A percentile compares a stretch with the other conserved stretches of the same genome.
Conservation (phyloP, 1,284 basidiomycete species). For the Papiliotrema terrestris region DNA sequence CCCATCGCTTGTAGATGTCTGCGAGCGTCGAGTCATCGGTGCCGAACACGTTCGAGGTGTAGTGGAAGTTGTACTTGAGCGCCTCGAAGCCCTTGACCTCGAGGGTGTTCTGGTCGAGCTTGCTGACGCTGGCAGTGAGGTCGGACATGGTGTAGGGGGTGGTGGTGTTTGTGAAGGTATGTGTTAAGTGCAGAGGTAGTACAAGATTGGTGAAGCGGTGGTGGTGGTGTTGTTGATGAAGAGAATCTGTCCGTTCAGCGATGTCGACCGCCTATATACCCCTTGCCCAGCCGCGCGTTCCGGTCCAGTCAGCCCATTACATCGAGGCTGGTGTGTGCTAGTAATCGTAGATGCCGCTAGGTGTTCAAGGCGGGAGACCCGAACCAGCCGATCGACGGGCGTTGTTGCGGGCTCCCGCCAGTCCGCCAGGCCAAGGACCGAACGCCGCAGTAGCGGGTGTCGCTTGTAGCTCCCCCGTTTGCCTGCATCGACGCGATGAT, state of each 20-base stretch:
- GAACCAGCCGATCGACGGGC: background rate
- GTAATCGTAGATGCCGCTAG: background rate
- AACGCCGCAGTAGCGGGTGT: background rate
- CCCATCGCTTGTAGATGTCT: slow-evolving; percentile 50
- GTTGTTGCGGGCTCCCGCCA: background rate
- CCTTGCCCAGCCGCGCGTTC: background rate
- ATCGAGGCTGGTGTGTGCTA: too few relatives aligned
- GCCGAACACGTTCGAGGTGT: slow-evolving; percentile 50
- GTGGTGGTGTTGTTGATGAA: background rate
- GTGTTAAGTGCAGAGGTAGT: background rate
- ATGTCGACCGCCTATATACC: background rate
- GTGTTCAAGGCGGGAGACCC: background rate
- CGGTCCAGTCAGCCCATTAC: background rate
- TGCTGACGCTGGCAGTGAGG: slow-evolving; percentile 46
- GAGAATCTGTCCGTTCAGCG: background rate
- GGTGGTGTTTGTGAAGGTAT: background rate
- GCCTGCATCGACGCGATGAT: background rate
- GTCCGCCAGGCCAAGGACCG: background rate
- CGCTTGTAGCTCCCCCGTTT: too few relatives aligned
- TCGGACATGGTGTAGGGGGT: slow-evolving; percentile 35
- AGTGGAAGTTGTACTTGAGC: slow-evolving; percentile 49
- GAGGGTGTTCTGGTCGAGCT: slow-evolving; percentile 32
- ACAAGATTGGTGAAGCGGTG: too few relatives aligned
- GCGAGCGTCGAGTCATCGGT: slow-evolving; percentile 47
- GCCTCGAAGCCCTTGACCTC: slow-evolving; percentile 40